A percentile compares a stretch with the other conserved stretches of the same genome.
These are phyloP conservation scores for Xylariaceae sp. DNA, from an alignment of 2,329 filamentous ascomycete species.

Conservation along the genomic window DNA sequence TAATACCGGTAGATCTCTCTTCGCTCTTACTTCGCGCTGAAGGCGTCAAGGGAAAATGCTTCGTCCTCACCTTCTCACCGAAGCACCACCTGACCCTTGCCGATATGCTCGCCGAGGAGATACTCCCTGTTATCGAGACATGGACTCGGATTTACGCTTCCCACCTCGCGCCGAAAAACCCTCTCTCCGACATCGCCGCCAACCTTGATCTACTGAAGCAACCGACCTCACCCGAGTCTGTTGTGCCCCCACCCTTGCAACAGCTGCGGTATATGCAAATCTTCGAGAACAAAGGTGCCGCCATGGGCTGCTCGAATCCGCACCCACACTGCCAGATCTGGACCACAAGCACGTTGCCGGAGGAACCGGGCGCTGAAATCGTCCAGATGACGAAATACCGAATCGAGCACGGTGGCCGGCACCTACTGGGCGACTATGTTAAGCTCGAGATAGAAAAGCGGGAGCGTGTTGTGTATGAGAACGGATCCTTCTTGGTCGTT, in stretches of 20 bases:
- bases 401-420: constrained; percentile 68
- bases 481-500: constrained; percentile 79
- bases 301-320: constrained; percentile 98
- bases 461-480: constrained; percentile 88
- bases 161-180: constrained; percentile 74
- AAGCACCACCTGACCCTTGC: constrained; percentile 90
- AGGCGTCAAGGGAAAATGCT: constrained; percentile 91
- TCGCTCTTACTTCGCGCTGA: constrained; percentile 79
- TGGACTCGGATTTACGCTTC: constrained; percentile 90
- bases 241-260: constrained; percentile 60
- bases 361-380: constrained; percentile 83
- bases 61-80: constrained; percentile 92
- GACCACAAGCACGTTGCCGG: constrained; percentile 88
- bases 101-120: constrained; percentile 77
- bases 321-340: constrained; percentile 97
- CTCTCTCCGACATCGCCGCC: constrained; percentile 53
- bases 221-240: constrained; percentile 40
- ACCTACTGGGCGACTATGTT: constrained; percentile 86
- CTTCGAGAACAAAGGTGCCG: constrained; percentile 97
- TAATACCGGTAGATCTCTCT: constrained; percentile 61
- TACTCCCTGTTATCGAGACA: constrained; percentile 80
- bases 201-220: constrained; percentile 43
- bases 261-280: constrained; percentile 98
- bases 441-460: constrained; percentile 78
- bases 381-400: constrained; percentile 79